phyloP scores from a whole-genome alignment of 169 alveolate genomes.

The Cryptosporidium parvum region DNA sequence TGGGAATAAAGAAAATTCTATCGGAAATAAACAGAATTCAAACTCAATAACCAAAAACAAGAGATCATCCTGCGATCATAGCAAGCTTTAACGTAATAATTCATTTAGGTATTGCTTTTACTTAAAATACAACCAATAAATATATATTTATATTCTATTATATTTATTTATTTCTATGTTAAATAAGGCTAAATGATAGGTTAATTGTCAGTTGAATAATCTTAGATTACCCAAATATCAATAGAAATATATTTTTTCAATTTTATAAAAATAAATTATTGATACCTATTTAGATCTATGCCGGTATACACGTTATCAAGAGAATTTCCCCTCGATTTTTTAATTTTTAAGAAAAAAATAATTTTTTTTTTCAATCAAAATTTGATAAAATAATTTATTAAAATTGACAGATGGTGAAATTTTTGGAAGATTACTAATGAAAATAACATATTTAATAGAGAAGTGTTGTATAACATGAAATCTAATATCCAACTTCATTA shows the following conservation, averaged over 20 bases:
- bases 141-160: not conserved
- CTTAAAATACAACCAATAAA: not conserved
- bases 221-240: not conserved
- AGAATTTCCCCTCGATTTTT: conserved; percentile 3
- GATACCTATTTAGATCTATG: not conserved
- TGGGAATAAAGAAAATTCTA: not conserved
- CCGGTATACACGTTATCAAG: not conserved
- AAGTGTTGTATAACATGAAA: not conserved
- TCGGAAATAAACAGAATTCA: not conserved
- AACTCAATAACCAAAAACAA: not conserved
- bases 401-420: not conserved
- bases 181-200: not conserved
- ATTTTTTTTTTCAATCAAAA: not conserved
- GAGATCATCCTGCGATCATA: conserved; percentile 13
- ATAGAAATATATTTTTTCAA: no score
- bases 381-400: not conserved
- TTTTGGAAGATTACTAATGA: not conserved
- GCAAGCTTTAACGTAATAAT: not conserved
- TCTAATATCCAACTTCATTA: conserved; percentile 15
- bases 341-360: not conserved
- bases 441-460: not conserved
- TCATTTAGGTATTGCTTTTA: conserved; percentile 12
- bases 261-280: no score
- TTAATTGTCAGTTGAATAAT: not conserved
- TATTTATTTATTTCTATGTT: not conserved